A percentile compares a stretch with the other conserved stretches of the same genome.
Evolutionary conservation across 208 protist species (phyloP).

Genomic region (Trypanosoma boissoni): DNA sequence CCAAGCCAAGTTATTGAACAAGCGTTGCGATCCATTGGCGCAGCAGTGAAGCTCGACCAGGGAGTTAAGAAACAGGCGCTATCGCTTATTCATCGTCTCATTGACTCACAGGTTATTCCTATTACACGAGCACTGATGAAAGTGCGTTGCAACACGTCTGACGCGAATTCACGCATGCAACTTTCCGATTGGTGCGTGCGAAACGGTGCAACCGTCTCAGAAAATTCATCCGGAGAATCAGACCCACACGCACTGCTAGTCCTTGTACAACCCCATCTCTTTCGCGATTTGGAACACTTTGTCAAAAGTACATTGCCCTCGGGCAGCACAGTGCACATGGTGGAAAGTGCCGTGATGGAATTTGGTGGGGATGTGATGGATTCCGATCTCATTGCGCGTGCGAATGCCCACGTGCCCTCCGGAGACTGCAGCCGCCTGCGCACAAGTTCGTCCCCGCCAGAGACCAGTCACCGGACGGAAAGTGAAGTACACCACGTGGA

Average conservation of each 20-base stretch:
- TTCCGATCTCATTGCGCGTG: conserved; percentile 13
- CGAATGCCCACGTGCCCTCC: conserved; percentile 16
- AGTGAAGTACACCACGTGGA: conserved; percentile 5
- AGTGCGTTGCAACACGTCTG: conserved; percentile 71
- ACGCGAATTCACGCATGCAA: conserved; percentile 35
- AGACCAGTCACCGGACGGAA: conserved; percentile 5
- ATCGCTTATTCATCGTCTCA: conserved; percentile 88
- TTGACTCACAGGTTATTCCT: conserved; percentile 81
- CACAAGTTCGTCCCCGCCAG: background rate
- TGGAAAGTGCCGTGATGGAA: conserved; percentile 71
- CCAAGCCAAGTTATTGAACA: conserved; percentile 91
- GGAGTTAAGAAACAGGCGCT: conserved; percentile 94
- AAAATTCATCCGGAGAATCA: conserved; percentile 10
- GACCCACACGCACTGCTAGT: conserved; percentile 43
- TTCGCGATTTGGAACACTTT: conserved; percentile 69
- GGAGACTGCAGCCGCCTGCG: background rate
- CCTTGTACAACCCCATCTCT: conserved; percentile 65
- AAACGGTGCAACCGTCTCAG: conserved; percentile 46
- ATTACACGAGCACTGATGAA: conserved; percentile 95
- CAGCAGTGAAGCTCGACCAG: conserved; percentile 87
- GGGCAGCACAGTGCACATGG: conserved; percentile 66
- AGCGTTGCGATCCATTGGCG: conserved; percentile 94
- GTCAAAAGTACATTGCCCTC: conserved; percentile 60
- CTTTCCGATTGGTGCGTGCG: conserved; percentile 55
- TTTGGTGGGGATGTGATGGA: conserved; percentile 26